These are phyloP conservation scores for Ceratobasidium theobromae DNA, from an alignment of 1,284 basidiomycete species.

Conservation along the genomic window DNA sequence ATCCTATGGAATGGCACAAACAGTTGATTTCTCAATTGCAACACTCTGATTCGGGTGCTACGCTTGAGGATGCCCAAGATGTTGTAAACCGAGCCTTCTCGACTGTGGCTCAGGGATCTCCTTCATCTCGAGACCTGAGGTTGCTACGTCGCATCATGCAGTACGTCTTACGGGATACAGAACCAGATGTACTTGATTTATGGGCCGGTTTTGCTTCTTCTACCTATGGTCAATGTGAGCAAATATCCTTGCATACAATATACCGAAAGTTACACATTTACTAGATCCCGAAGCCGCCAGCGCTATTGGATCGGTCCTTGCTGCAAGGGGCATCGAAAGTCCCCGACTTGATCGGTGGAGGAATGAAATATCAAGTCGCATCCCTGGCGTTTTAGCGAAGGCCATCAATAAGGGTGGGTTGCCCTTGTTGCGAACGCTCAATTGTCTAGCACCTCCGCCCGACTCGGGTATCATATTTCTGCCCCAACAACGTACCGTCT, in stretches of 20 bases:
- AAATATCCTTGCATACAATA: constrained; percentile 30
- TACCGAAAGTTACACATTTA: neutral
- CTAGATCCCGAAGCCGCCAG: constrained; percentile 68
- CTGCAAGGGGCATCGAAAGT: constrained; percentile 64
- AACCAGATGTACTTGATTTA: constrained; percentile 65
- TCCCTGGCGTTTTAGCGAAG: constrained; percentile 66
- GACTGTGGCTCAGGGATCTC: constrained; percentile 42
- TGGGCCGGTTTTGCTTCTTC: constrained; percentile 73
- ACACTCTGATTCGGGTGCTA: neutral
- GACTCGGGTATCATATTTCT: constrained; percentile 85
- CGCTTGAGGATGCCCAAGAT: neutral
- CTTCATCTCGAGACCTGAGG: constrained; percentile 46
- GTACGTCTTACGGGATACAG: constrained; percentile 60
- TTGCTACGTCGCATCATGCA: constrained; percentile 49
- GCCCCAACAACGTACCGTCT: constrained; percentile 83
- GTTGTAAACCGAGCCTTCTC: constrained; percentile 32
- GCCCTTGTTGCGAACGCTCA: constrained; percentile 67
- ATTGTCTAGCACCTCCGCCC: constrained; percentile 71
- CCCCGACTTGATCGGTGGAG: constrained; percentile 78
- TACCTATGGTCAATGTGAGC: constrained; percentile 60
- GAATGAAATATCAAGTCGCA: constrained; percentile 82
- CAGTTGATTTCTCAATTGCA: neutral
- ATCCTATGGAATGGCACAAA: constrained; percentile 16
- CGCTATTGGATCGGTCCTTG: constrained; percentile 64
- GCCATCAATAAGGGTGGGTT: constrained; percentile 72